Base-by-base conservation (phyloP, 192 early-diverging fungal genomes). In the Podila horticola region DNA sequence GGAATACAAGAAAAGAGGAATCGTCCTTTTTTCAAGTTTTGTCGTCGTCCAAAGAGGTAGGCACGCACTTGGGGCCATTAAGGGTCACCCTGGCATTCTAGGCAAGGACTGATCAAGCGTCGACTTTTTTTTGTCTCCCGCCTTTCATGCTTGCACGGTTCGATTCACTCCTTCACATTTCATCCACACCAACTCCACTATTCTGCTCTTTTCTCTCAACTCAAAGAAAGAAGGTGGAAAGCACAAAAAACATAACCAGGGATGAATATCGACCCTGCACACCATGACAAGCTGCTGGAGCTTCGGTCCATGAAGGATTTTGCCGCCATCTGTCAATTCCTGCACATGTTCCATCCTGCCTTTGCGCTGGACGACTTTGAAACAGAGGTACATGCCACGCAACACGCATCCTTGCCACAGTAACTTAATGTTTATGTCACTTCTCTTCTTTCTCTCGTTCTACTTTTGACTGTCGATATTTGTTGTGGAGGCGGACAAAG, bases 281-380 rank as follows among this genome's bases (percentile, higher is more conserved):
- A 70, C 63, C 74, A 76, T 45, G 45, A 55, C 52, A 69, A 70
- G 64, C 67, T 76, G 19, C 48, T 76, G 67, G 75, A 71, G 64
- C 69, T 79, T 22, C 38, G 75, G 58, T 66, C 69, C 65, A 62
- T 79, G 75, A 79, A 79, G 85, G 86, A 92, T 64, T 94, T 94
- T 88, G 91, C 90, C 19, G 85, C 92, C 26, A 79, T 93, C 58
- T 86, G 84, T 22, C 93, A 94, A 77, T 94, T 94, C 75, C 68
- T 93, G 11, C 89, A 90, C 67, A 82, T 91, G 50, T 94, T 92
- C 72, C 81, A 87, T 64, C 69, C 82, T 22, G 89, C 86, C 2
- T 88, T 92, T 62, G 62, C 84, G 48, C 67, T 85, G 58, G 84
- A 75, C 55, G 67, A 64, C 58, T 67, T 62, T 67, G 58, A 75